Conservation (phyloP, 2,329 filamentous ascomycete species). For the Phialophora tarda region DNA sequence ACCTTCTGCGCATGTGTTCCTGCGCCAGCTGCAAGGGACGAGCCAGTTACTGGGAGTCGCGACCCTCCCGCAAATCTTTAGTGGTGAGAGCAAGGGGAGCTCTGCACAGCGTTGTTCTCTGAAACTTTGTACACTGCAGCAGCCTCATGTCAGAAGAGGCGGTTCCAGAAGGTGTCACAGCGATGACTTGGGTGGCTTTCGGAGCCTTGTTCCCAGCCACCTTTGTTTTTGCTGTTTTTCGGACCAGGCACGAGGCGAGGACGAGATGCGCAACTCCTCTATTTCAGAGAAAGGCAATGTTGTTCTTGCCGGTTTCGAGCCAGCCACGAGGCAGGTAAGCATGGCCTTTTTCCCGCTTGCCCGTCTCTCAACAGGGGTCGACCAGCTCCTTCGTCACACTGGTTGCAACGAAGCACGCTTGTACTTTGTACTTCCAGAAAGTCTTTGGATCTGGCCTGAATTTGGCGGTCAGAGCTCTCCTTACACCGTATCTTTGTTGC, state of each 20-base stretch:
- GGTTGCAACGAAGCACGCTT: not conserved
- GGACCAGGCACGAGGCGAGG: not conserved
- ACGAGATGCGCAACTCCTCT: not conserved
- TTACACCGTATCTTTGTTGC: slow-evolving; percentile 9
- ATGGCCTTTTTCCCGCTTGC: not conserved
- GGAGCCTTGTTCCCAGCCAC: slow-evolving; percentile 19
- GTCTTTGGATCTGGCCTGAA: not conserved
- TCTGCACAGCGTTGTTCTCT: not conserved
- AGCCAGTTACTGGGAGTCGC: not conserved
- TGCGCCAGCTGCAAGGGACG: slow-evolving; percentile 18
- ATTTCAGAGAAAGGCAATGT: not conserved
- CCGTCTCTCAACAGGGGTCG: not conserved
- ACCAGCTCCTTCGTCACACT: not conserved
- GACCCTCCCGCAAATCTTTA: not conserved
- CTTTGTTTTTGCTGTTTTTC: not conserved
- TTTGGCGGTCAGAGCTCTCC: slow-evolving; percentile 10
- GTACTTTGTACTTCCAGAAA: not conserved
- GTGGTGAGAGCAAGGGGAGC: not conserved
- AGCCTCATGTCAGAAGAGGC: slow-evolving; percentile 3
- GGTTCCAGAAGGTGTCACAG: slow-evolving; percentile 3
- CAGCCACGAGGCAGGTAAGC: slow-evolving; percentile 8
- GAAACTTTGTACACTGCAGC: slow-evolving; percentile 1
- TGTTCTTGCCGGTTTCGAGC: not conserved
- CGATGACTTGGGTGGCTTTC: slow-evolving; percentile 10
- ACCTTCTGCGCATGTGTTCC: slow-evolving; percentile 5